Percentiles rank a stretch among this genome's conserved stretches.
These are phyloP conservation scores for Coelastrella sp. DNA, from an alignment of 139 green algal species.

Conservation along the genomic window DNA sequence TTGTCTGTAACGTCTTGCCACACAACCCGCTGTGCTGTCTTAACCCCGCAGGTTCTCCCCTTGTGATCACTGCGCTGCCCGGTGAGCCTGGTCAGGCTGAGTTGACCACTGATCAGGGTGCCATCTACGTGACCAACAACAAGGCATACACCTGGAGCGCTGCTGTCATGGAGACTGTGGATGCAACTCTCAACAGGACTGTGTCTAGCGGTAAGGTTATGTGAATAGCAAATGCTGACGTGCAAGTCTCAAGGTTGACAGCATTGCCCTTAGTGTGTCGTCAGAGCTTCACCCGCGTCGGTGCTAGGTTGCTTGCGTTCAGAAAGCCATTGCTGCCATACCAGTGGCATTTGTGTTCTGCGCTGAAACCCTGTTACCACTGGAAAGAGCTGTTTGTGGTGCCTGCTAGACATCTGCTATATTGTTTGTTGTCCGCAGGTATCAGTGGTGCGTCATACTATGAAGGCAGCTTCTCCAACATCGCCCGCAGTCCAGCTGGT, in stretches of 20 bases:
- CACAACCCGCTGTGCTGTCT: not conserved
- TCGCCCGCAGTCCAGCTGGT: constrained; percentile 82
- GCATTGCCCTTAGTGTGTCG: too few relatives aligned
- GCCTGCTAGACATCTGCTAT: not conserved
- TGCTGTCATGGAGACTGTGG: constrained; percentile 98
- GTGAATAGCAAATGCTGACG: too few relatives aligned
- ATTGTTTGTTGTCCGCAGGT: constrained; percentile 60
- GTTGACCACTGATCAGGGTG: constrained; percentile 98
- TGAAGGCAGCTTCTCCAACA: constrained; percentile 95
- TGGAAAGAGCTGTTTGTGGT: too few relatives aligned
- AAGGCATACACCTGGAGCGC: constrained; percentile 95
- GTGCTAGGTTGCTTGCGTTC: too few relatives aligned
- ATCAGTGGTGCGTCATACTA: constrained; percentile 98
- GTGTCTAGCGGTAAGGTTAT: constrained; percentile 78
- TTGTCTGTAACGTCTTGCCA: not conserved
- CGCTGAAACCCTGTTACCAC: too few relatives aligned
- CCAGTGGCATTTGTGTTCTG: too few relatives aligned
- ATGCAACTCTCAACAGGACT: constrained; percentile 97
- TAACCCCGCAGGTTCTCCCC: constrained; percentile 71
- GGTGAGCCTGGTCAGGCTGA: constrained; percentile 84
- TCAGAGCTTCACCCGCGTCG: too few relatives aligned
- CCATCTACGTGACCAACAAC: constrained; percentile 99
- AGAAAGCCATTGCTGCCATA: too few relatives aligned
- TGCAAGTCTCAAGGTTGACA: too few relatives aligned
- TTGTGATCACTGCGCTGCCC: constrained; percentile 83